Percentiles rank a stretch among this genome's conserved stretches.
These are phyloP conservation scores for Amaranthus cruentus DNA, from an alignment of 148 eudicot genomes.

Conservation along the genomic window DNA sequence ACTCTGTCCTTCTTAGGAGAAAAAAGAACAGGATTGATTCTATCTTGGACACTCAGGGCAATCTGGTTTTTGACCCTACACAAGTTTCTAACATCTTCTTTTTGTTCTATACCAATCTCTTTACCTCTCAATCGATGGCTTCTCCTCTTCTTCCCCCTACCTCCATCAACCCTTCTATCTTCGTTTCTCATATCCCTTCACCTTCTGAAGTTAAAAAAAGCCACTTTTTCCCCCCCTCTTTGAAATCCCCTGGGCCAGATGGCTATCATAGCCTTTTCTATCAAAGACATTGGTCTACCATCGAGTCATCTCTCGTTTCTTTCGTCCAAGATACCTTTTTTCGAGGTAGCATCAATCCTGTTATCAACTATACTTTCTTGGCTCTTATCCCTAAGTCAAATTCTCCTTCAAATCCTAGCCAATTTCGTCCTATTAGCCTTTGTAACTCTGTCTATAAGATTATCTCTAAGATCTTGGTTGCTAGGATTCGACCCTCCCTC, in stretches of 20 bases:
- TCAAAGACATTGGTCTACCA: background rate
- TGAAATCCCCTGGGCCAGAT: slow-evolving; percentile 3
- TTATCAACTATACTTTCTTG: background rate
- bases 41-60: background rate
- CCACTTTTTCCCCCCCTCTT: background rate
- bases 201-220: background rate
- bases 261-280: background rate
- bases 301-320: background rate
- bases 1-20: background rate
- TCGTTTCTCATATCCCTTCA: too few species aligned
- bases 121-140: too few species aligned
- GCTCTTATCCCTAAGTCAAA: background rate
- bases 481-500: background rate
- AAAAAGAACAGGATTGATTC: background rate
- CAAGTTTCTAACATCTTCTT: background rate
- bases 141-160: too few species aligned
- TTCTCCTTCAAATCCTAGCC: background rate
- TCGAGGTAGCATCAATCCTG: background rate
- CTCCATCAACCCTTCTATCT: too few species aligned
- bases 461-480: background rate
- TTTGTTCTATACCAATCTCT: too few species aligned
- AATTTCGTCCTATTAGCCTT: background rate
- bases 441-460: background rate
- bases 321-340: background rate
- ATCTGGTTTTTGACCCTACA: background rate